Conservation (phyloP, 2,329 filamentous ascomycete species). For the Calonectria ilicicola region DNA sequence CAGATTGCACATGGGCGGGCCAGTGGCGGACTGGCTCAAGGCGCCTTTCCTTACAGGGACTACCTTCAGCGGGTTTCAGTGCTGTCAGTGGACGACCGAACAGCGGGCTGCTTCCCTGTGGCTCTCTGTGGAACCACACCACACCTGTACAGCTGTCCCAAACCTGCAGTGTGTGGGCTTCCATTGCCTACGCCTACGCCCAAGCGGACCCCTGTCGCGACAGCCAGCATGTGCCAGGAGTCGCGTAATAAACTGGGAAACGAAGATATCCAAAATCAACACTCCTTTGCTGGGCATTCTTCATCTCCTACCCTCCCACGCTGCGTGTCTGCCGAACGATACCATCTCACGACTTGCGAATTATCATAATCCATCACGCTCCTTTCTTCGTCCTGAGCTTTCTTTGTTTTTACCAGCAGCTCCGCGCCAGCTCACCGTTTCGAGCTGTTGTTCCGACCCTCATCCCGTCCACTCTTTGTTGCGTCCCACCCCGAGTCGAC, state of each 20-base stretch:
- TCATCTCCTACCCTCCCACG: slow-evolving; percentile 36
- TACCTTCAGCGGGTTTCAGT: slow-evolving; percentile 21
- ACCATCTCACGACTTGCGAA: slow-evolving; percentile 17
- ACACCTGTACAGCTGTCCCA: slow-evolving; percentile 17
- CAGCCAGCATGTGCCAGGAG: slow-evolving; percentile 29
- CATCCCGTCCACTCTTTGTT: slow-evolving; percentile 21
- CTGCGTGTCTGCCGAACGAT: slow-evolving; percentile 32
- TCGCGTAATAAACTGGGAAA: slow-evolving; percentile 42
- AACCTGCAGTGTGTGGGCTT: slow-evolving; percentile 16
- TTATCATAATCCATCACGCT: slow-evolving; percentile 33
- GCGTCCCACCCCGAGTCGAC: slow-evolving; percentile 26
- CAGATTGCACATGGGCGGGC: slow-evolving; percentile 18
- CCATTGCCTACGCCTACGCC: slow-evolving; percentile 38
- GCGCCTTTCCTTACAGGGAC: slow-evolving; percentile 21
- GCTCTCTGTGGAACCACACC: slow-evolving; percentile 1
- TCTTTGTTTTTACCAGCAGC: slow-evolving; percentile 21
- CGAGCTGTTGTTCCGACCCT: slow-evolving; percentile 24
- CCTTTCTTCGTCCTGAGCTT: slow-evolving; percentile 35
- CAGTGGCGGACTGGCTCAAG: slow-evolving; percentile 10
- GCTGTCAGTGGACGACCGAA: slow-evolving; percentile 7
- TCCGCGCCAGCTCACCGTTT: slow-evolving; percentile 31
- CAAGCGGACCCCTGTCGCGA: slow-evolving; percentile 46
- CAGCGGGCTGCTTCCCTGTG: slow-evolving; percentile 19
- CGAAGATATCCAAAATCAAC: slow-evolving; percentile 42
- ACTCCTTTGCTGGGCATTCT: slow-evolving; percentile 38